Evolutionary conservation across 2,329 filamentous ascomycete genomes (phyloP), one percentile per base, ranked within the genome.

Genomic region (Monosporascus sp.): DNA sequence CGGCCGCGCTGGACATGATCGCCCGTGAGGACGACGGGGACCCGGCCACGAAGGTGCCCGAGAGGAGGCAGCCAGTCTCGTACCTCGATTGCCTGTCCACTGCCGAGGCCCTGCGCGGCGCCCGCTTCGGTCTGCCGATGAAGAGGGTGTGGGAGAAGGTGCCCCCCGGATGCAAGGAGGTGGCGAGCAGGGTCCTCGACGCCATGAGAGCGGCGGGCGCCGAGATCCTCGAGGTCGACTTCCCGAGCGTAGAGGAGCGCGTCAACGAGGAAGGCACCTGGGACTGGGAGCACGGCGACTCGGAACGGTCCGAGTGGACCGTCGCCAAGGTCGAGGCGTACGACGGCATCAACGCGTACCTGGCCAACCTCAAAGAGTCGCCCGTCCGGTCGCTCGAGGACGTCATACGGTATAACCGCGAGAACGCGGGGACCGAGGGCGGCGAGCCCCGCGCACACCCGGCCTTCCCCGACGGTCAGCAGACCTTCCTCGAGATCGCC

Each of bases 251-350:
- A 60, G 68, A 84, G 62, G 80, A 71, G 0, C 80, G 89, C 24
- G 78, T 90, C 14, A 80, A 79, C 35, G 84, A 82, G 0, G 66
- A 79, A 48, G 84, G 85, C n/a, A 31, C 7, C 43, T 91, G 87
- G 87, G 75, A 90, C 67, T 91, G 88, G 79, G 85, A 88, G 61
- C 87, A 82, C 57, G 85, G 86, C 15, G 83, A 73, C 60, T 71
- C 83, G n/a, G 89, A 90, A 55, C 82, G 89, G 68, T 89, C 84
- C 15, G 87, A 90, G 66, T 90, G 85, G 68, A 88, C 83, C 0
- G 82, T 86, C 48, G 76, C 90, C 58, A 89, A 89, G 66, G 82
- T 85, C 0, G 84, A 88, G 64, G 87, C 87, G 61, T 87, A 86
- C 68, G 78, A 77, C 62, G 75, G 80, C 63, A 75, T 89, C 66